These are phyloP conservation scores for Pseudonitzschia pungens DNA, from an alignment of 108 stramenopile species.

Conservation along the genomic window DNA sequence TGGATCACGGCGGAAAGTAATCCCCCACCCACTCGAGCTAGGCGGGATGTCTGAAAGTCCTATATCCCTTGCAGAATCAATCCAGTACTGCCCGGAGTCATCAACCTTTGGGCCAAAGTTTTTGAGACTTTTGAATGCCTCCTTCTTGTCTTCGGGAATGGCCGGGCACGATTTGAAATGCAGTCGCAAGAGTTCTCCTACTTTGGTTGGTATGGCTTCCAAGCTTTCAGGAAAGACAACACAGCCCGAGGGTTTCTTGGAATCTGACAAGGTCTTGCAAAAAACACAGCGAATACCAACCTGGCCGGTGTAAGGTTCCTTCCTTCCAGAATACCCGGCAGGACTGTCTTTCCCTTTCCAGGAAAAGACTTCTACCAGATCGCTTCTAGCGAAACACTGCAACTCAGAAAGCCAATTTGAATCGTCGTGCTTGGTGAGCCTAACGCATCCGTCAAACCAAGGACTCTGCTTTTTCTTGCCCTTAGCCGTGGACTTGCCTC, in stretches of 20 bases:
- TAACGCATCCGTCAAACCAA: conserved; percentile 56
- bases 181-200: conserved; percentile 74
- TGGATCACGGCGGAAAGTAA: conserved; percentile 66
- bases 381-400: conserved; percentile 75
- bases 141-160: conserved; percentile 64
- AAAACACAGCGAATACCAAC: conserved; percentile 79
- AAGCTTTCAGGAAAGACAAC: conserved; percentile 65
- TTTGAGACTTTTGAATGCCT: conserved; percentile 62
- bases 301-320: conserved; percentile 62
- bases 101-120: conserved; percentile 64
- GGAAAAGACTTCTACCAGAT: conserved; percentile 76
- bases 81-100: conserved; percentile 71
- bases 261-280: conserved; percentile 54
- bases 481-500: conserved; percentile 21
- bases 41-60: conserved; percentile 54
- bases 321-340: conserved; percentile 51
- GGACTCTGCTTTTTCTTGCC: conserved; percentile 39
- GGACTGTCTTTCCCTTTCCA: conserved; percentile 52
- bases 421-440: conserved; percentile 77
- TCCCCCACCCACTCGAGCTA: conserved; percentile 44
- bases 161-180: conserved; percentile 68
- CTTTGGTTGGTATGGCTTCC: conserved; percentile 57
- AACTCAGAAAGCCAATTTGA: conserved; percentile 77
- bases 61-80: conserved; percentile 74
- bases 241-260: conserved; percentile 51